Conservation (phyloP, 495 filamentous ascomycete genomes). For the Bacidia gigantensis region DNA sequence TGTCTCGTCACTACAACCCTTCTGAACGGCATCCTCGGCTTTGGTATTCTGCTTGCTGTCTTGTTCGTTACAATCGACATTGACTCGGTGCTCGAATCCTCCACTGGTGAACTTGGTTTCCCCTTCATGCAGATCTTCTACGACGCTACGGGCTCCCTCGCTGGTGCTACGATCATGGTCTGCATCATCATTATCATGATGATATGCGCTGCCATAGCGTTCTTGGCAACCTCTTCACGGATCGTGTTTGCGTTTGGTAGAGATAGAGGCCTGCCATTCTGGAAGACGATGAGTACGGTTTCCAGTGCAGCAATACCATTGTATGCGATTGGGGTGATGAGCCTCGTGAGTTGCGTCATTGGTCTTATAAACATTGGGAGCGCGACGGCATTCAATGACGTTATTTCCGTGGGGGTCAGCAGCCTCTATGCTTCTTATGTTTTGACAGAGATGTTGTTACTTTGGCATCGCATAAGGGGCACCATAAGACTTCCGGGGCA, state of each 20-base stretch:
- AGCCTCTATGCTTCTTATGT: constrained; percentile 30
- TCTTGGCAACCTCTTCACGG: constrained; percentile 37
- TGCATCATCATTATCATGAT: constrained; percentile 26
- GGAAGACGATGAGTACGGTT: neutral
- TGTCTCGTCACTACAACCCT: constrained; percentile 30
- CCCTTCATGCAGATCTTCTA: constrained; percentile 31
- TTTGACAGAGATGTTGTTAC: constrained; percentile 28
- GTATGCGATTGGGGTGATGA: constrained; percentile 41
- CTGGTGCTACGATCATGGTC: constrained; percentile 23
- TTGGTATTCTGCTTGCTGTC: constrained; percentile 21
- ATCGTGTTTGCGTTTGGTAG: constrained; percentile 43
- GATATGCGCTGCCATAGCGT: constrained; percentile 29
- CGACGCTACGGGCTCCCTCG: constrained; percentile 19
- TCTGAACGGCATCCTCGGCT: constrained; percentile 29
- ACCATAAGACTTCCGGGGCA: constrained; percentile 19
- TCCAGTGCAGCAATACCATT: constrained; percentile 35
- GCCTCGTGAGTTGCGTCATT: constrained; percentile 37
- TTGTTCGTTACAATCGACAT: constrained; percentile 23
- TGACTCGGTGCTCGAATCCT: constrained; percentile 20
- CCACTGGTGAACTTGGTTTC: constrained; percentile 15
- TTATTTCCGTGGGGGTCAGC: constrained; percentile 19
- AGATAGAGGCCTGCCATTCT: constrained; percentile 33
- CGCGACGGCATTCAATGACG: constrained; percentile 26
- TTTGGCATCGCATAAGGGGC: constrained; percentile 31
- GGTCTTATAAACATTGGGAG: constrained; percentile 46